Percentiles rank a stretch among this genome's conserved stretches.
Conservation (phyloP, 768 basidiomycete genomes). For the Holtermannia corniformis region DNA sequence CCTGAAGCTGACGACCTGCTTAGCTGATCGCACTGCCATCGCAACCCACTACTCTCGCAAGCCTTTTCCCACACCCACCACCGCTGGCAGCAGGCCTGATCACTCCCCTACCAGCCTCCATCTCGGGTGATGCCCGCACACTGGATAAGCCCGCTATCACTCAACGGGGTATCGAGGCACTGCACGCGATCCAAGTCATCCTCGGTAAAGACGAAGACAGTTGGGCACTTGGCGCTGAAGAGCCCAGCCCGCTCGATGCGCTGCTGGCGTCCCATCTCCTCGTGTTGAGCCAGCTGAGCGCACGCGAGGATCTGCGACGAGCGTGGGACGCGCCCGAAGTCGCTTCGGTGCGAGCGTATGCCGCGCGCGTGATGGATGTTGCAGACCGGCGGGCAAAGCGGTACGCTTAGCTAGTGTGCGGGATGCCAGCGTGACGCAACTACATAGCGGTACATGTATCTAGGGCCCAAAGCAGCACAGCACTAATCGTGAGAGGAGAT, state of each 20-base stretch:
- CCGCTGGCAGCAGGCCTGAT: constrained; percentile 23
- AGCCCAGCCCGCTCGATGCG: constrained; percentile 29
- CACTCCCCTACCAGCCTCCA: constrained; percentile 24
- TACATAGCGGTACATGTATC: background rate
- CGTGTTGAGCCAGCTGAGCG: background rate
- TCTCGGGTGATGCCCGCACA: constrained; percentile 28
- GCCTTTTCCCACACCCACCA: constrained; percentile 18
- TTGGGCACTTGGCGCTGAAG: background rate
- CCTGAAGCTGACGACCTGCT: too few relatives aligned
- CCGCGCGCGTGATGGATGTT: background rate
- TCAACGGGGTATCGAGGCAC: background rate
- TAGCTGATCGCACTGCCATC: constrained; percentile 14
- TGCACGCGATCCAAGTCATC: background rate
- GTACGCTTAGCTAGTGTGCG: too few relatives aligned
- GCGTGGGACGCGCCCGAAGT: background rate
- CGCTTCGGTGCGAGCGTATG: background rate
- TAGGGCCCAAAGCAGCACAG: background rate
- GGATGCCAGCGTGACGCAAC: too few relatives aligned
- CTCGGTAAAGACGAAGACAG: background rate
- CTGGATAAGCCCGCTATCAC: background rate
- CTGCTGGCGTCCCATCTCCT: constrained; percentile 25
- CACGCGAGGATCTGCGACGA: background rate
- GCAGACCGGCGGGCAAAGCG: too few relatives aligned
- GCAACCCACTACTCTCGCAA: constrained; percentile 5
- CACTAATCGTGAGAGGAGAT: background rate